Conservation (phyloP, 106 monocot species). For the Dioscorea zingiberensis region DNA sequence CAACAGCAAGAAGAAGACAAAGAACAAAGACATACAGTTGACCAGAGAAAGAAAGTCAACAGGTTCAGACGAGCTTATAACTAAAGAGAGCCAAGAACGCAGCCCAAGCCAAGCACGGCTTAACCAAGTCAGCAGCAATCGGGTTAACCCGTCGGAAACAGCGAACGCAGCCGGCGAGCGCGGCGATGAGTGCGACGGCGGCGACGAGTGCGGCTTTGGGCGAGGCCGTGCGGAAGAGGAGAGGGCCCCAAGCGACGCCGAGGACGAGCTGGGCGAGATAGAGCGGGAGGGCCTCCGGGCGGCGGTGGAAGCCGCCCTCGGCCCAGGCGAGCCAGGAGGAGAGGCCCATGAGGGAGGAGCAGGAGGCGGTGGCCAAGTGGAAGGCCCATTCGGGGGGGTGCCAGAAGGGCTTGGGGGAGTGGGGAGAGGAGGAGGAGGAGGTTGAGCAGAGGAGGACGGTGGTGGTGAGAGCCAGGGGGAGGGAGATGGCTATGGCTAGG, state of each 20-base stretch:
- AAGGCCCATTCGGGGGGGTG: conserved; percentile 25
- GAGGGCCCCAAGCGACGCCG: conserved; percentile 27
- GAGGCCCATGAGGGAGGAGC: conserved; percentile 21
- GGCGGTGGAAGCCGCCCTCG: conserved; percentile 29
- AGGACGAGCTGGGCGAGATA: conserved; percentile 17
- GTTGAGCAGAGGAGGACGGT: conserved; percentile 11
- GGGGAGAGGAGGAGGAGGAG: background rate
- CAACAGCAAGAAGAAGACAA: no score
- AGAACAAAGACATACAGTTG: no score
- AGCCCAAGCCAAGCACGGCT: conserved; percentile 39
- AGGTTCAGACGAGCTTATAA: conserved; percentile 7
- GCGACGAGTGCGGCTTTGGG: conserved; percentile 8
- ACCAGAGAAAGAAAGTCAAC: no score
- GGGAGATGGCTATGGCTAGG: conserved; percentile 23
- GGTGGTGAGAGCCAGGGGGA: conserved; percentile 23
- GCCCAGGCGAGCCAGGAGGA: conserved; percentile 45
- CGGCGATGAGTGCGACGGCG: conserved; percentile 3
- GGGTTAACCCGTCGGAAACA: conserved; percentile 24
- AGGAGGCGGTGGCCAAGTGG: conserved; percentile 18
- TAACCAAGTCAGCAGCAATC: conserved; percentile 30
- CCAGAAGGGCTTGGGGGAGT: conserved; percentile 1
- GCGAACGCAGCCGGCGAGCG: conserved; percentile 4
- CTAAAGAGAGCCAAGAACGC: conserved; percentile 25
- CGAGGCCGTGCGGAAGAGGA: conserved; percentile 9
- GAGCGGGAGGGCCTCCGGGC: background rate